A percentile compares a stretch with the other conserved stretches of the same genome.
Evolutionary conservation across 2,329 filamentous ascomycete species (phyloP).

Genomic region (Emergomyces pasteurianus): DNA sequence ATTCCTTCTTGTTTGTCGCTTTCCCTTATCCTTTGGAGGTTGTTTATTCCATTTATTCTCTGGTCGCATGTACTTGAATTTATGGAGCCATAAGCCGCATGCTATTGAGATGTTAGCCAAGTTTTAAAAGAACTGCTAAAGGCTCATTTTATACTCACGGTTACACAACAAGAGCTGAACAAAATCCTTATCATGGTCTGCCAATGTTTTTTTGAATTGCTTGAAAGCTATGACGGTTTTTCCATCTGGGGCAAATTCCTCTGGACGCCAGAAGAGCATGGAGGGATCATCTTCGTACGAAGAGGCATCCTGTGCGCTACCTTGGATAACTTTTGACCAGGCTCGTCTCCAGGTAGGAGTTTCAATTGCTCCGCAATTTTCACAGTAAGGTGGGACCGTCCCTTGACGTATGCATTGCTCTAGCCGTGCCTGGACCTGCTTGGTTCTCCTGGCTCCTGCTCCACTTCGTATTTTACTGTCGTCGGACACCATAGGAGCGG

Average conservation of each 20-base stretch:
- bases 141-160: constrained; percentile 42
- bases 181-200: constrained; percentile 57
- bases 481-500: constrained; percentile 19
- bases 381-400: constrained; percentile 76
- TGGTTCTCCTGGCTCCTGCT: constrained; percentile 52
- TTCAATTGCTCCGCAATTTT: constrained; percentile 88
- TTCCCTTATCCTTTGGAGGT: constrained; percentile 31
- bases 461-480: constrained; percentile 33
- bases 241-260: constrained; percentile 51
- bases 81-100: constrained; percentile 89
- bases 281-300: constrained; percentile 61
- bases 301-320: constrained; percentile 57
- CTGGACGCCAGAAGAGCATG: constrained; percentile 60
- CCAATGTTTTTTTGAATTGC: constrained; percentile 61
- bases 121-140: constrained; percentile 6
- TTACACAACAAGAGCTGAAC: constrained; percentile 74
- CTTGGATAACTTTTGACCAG: constrained; percentile 64
- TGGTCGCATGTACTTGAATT: constrained; percentile 75
- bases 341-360: constrained; percentile 95
- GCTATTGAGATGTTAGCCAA: constrained; percentile 37
- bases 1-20: constrained; percentile 25
- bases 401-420: constrained; percentile 57
- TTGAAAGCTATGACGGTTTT: constrained; percentile 53
- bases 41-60: constrained; percentile 69
- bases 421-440: constrained; percentile 47